Evolutionary conservation across 2,329 filamentous ascomycete species (phyloP), one percentile per base, ranked within the genome.

Genomic region (Aureobasidium leucospermi): DNA sequence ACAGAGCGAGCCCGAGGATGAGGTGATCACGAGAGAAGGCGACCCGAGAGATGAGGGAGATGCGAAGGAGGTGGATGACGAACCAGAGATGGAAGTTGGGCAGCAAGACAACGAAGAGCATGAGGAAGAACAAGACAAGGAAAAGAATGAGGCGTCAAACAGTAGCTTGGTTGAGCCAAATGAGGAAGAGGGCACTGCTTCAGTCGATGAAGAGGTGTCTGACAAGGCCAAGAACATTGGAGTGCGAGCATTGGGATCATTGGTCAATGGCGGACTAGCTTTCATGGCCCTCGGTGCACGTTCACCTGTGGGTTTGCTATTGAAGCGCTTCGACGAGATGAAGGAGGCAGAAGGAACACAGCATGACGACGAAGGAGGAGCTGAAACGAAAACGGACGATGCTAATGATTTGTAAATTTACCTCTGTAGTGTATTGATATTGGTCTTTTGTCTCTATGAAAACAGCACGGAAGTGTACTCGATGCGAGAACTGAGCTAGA

Each of bases 241-340:
- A 19, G 15, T 48, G 4, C 32, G 23, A 2, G 34, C 55, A 2
- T 36, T 48, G 43, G 31, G 34, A 23, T 48, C 42, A 0, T 4
- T 58, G 34, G 32, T 58, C 10, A 58, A 58, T 23, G 55, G 55
- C 10, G 55, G 55, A 23, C 10, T 58, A 15, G 34, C 42, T 4
- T 3, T 58, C 2, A 32, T 58, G 16, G 55, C 55, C 29, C 55
- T 58, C 41, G 55, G 55, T 9, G 55, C 55, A 6, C 10, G 31
- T 13, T 58, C 55, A 6, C 55, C 55, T 41, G 43, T 58, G 15
- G 55, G 32, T 23, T 31, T 58, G 39, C 3, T 58, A n/a, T 32
- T 58, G 55, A 39, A 8, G 32, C 43, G 15, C 19, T 41, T 58
- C 43, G 55, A 58, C 11, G 34, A 39, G 4, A 39, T 48, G 42